phyloP scores from a whole-genome alignment of 2,329 filamentous ascomycete genomes.

The Xylaria sp. region DNA sequence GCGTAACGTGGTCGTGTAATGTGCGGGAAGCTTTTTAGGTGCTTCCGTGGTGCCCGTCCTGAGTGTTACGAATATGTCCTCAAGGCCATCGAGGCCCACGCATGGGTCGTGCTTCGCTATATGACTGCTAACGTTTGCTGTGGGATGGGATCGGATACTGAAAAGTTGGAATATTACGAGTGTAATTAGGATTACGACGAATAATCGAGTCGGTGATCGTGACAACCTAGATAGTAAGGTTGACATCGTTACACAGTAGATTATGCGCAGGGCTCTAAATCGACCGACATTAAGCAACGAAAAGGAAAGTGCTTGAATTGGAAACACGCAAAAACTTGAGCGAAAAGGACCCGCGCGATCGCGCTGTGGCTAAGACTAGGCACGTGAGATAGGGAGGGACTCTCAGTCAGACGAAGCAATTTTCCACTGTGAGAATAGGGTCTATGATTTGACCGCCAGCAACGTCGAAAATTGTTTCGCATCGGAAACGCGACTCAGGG shows the following conservation, averaged over 20 bases:
- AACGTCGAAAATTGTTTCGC: conserved; percentile 4
- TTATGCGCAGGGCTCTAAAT: conserved; percentile 10
- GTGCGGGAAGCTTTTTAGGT: conserved; percentile 58
- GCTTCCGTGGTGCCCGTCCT: conserved; percentile 65
- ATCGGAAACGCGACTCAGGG: conserved; percentile 8
- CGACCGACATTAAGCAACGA: conserved; percentile 21
- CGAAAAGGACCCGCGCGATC: conserved; percentile 10
- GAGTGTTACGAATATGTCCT: conserved; percentile 61
- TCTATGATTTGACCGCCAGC: neutral
- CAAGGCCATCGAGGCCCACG: conserved; percentile 45
- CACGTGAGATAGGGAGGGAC: neutral
- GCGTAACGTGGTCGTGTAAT: conserved; percentile 58
- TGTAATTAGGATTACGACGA: conserved; percentile 27
- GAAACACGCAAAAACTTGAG: neutral
- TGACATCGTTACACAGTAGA: conserved; percentile 13
- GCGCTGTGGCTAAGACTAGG: conserved; percentile 10
- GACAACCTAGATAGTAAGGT: conserved; percentile 22
- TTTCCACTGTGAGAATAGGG: conserved; percentile 4
- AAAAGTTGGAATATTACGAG: conserved; percentile 34
- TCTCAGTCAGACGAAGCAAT: conserved; percentile 21
- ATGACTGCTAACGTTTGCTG: conserved; percentile 8
- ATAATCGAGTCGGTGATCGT: conserved; percentile 29
- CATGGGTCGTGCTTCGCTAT: conserved; percentile 22
- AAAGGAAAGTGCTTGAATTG: neutral
- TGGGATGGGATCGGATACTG: conserved; percentile 27